Conservation (phyloP, 2,329 filamentous ascomycete genomes). For the Aspergillus ruber region DNA sequence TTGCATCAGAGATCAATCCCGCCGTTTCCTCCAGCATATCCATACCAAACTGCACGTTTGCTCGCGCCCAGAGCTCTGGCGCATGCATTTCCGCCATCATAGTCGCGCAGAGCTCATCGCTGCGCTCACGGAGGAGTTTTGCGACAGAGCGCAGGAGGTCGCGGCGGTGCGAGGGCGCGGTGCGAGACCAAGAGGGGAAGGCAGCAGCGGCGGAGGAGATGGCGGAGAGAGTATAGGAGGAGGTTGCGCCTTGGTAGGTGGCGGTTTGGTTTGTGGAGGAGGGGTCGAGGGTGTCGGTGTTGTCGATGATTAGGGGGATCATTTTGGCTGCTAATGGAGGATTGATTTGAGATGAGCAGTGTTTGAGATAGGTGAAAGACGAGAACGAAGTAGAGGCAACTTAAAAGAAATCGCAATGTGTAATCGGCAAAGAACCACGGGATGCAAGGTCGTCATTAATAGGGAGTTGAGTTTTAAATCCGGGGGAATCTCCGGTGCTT, state of each 20-base stretch:
- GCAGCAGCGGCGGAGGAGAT: not conserved
- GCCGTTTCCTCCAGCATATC: not conserved
- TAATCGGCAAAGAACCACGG: too few relatives aligned
- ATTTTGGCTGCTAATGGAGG: not conserved
- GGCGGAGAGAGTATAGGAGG: not conserved
- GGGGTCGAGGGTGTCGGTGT: not conserved
- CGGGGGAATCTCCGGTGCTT: too few relatives aligned
- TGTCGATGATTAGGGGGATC: not conserved
- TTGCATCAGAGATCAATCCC: not conserved
- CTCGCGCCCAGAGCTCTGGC: not conserved
- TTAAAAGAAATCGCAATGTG: too few relatives aligned
- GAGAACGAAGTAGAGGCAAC: too few relatives aligned
- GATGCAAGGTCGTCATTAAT: too few relatives aligned
- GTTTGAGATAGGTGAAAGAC: too few relatives aligned
- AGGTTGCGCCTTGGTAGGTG: not conserved
- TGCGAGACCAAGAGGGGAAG: not conserved
- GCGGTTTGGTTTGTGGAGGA: not conserved
- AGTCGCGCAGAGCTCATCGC: not conserved
- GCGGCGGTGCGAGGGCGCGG: not conserved
- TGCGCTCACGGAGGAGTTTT: not conserved
- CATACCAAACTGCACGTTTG: not conserved
- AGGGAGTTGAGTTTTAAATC: too few relatives aligned
- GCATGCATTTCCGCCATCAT: not conserved
- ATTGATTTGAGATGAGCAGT: not conserved
- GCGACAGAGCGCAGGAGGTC: not conserved